A percentile compares a stretch with the other conserved stretches of the same genome.
Evolutionary conservation across 257 asterid species (phyloP).

Genomic region (Nyctanthes arbortristis): DNA sequence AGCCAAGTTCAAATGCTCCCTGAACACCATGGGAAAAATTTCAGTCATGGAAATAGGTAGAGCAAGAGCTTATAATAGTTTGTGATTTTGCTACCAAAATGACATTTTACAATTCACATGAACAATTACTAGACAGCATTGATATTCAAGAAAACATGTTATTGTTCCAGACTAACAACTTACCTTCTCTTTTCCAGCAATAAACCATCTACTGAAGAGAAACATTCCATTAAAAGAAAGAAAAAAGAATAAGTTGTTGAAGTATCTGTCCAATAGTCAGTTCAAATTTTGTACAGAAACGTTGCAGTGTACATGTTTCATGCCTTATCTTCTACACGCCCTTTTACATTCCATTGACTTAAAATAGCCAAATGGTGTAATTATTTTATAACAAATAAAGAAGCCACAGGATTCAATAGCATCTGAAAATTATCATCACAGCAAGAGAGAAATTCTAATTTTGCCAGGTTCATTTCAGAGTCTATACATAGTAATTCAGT

Average conservation of each 20-base stretch:
- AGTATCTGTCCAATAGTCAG: neutral
- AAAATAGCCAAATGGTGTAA: too few species aligned
- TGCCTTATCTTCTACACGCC: too few species aligned
- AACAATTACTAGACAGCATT: neutral
- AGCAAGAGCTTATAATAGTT: neutral
- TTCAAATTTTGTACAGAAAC: conserved; percentile 1
- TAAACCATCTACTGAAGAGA: neutral
- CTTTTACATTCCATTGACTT: too few species aligned
- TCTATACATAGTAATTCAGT: neutral
- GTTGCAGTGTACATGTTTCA: too few species aligned
- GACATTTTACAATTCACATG: neutral
- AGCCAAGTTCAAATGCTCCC: conserved; percentile 98
- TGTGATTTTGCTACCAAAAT: too few species aligned
- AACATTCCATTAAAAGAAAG: neutral
- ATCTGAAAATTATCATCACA: neutral
- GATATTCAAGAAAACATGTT: neutral
- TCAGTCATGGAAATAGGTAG: neutral
- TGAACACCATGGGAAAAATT: conserved; percentile 34
- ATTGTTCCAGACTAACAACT: neutral
- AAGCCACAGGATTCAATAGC: neutral
- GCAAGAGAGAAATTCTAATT: neutral
- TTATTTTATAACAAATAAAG: too few species aligned
- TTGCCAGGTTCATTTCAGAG: neutral
- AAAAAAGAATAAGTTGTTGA: too few species aligned
- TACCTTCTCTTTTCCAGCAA: neutral